Evolutionary conservation across 257 asterid genomes (phyloP).

Genomic region (Solanum corneliomulleri): DNA sequence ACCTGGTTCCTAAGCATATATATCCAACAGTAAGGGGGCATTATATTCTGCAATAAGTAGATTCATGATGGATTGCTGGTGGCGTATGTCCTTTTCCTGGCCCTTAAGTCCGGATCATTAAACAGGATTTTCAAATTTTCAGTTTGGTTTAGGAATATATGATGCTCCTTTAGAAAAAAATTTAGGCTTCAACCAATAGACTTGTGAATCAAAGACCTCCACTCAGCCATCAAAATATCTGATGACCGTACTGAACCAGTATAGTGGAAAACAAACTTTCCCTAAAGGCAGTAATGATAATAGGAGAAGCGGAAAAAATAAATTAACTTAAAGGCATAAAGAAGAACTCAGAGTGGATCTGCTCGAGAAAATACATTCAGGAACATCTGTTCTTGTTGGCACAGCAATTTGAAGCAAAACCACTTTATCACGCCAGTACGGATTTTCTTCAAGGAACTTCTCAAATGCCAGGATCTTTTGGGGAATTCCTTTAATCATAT

Average conservation of each 20-base stretch:
- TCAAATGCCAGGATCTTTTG: slow-evolving; percentile 90
- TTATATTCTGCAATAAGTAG: not conserved
- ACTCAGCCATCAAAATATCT: not conserved
- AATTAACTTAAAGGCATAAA: not conserved
- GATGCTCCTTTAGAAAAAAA: not conserved
- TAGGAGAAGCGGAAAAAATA: not conserved
- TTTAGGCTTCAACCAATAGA: not conserved
- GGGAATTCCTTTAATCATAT: slow-evolving; percentile 96
- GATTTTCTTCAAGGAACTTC: slow-evolving; percentile 84
- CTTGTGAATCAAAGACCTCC: not conserved
- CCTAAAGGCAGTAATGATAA: not conserved
- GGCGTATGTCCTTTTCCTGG: not conserved
- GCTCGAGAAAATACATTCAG: slow-evolving; percentile 59
- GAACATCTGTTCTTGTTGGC: slow-evolving; percentile 95
- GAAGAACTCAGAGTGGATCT: not conserved
- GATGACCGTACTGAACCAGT: not conserved
- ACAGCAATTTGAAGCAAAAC: slow-evolving; percentile 96
- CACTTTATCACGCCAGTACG: slow-evolving; percentile 75
- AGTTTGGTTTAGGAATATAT: not conserved
- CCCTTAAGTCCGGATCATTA: not conserved
- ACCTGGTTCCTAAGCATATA: not conserved
- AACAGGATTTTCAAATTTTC: not conserved
- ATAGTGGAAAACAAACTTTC: not conserved
- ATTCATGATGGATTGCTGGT: not conserved
- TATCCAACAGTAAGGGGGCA: not conserved